Percentiles rank a stretch among this genome's conserved stretches.
phyloP scores from a whole-genome alignment of 2,329 filamentous ascomycete genomes.

The Didymella pomorum region DNA sequence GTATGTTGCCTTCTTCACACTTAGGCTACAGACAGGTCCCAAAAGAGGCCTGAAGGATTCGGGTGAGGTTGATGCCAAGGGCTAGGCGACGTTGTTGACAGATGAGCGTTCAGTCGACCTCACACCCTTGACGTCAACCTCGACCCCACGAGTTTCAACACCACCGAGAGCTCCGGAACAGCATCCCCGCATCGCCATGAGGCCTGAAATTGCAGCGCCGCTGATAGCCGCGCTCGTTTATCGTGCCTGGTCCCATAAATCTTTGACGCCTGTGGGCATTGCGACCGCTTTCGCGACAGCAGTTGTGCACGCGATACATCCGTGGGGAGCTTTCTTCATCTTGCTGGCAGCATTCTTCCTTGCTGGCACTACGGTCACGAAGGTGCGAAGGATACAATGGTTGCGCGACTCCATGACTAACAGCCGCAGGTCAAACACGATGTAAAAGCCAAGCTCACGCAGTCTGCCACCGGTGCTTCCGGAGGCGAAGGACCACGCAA shows the following conservation, averaged over 20 bases:
- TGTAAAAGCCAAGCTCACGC: constrained; percentile 81
- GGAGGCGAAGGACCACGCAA: constrained; percentile 85
- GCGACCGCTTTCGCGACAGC: constrained; percentile 76
- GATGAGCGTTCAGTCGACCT: neutral
- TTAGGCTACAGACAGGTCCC: neutral
- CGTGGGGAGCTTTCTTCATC: constrained; percentile 90
- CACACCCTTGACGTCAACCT: constrained; percentile 21
- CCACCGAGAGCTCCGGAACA: constrained; percentile 22
- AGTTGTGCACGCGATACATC: constrained; percentile 83
- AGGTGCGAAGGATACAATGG: constrained; percentile 60
- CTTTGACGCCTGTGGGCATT: constrained; percentile 80
- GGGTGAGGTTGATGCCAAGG: constrained; percentile 10
- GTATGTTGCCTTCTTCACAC: neutral
- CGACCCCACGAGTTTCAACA: constrained; percentile 21
- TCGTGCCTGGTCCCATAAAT: constrained; percentile 56
- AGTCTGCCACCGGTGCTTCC: constrained; percentile 74
- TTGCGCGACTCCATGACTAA: constrained; percentile 1
- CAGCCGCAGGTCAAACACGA: constrained; percentile 77
- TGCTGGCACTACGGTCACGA: constrained; percentile 82
- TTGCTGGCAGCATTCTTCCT: constrained; percentile 87
- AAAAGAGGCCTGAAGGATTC: neutral
- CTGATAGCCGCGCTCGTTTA: constrained; percentile 51
- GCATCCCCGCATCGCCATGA: constrained; percentile 35
- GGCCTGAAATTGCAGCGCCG: constrained; percentile 41
- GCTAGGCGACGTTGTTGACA: constrained; percentile 6